phyloP scores from a whole-genome alignment of 1,139 yeast species.

The Debaryomycetaceae sp. region DNA sequence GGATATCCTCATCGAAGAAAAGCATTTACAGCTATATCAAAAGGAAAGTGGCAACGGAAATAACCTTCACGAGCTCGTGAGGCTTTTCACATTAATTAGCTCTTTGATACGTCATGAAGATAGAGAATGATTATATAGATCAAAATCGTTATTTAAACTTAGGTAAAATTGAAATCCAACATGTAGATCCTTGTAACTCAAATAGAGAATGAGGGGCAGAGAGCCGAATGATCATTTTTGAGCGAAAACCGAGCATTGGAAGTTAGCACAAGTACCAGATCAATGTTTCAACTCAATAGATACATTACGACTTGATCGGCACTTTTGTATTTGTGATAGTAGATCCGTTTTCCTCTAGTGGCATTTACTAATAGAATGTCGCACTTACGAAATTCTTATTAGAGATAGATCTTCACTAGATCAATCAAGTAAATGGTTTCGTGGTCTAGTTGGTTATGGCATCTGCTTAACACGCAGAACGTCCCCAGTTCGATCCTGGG shows the following conservation, averaged over 20 bases:
- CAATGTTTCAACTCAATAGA: no score
- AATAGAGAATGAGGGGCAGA: no score
- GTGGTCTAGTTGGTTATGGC: conserved; percentile 99
- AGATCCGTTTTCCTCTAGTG: no score
- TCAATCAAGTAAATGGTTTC: conserved; percentile 24
- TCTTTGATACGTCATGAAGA: conserved; percentile 38
- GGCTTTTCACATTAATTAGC: conserved; percentile 54
- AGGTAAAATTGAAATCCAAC: no score
- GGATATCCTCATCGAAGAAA: conserved; percentile 46
- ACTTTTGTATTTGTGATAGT: no score
- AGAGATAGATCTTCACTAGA: background rate
- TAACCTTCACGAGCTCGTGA: conserved; percentile 50
- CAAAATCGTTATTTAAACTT: background rate
- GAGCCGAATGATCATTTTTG: no score
- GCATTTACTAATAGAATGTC: no score
- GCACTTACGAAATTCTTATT: no score
- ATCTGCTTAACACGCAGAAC: conserved; percentile 99
- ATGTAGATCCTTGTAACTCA: no score
- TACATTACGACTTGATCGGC: no score
- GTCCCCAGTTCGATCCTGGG: conserved; percentile 78
- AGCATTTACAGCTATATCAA: conserved; percentile 15
- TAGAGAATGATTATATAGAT: conserved; percentile 1
- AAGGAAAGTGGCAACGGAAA: conserved; percentile 18
- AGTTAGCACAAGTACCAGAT: no score
- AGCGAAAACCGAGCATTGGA: no score